Base-by-base conservation (phyloP, 441 rosid genomes). In the Melastoma candidum region DNA sequence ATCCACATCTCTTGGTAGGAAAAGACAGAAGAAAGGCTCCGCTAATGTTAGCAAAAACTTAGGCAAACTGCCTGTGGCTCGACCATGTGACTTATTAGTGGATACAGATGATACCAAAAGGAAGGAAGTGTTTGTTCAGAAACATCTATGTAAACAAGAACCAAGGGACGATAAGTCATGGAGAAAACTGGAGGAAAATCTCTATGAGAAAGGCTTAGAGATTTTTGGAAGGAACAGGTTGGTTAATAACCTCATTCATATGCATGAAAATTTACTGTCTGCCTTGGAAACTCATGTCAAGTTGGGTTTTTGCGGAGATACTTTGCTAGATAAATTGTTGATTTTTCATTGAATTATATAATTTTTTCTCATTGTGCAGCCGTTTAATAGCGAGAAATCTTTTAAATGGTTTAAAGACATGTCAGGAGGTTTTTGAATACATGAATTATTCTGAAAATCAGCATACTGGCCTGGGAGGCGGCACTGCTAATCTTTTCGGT, bases 151-250 rank as follows among this genome's bases (percentile, higher is more conserved):
- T 68, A 78, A 67, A 64, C 76, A 58, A 69, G 87, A 78, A 64
- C 36, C 56, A 49, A 60, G 65, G 68, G 82, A 67, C 67, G 74
- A 70, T 44, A 75, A 70, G 59, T 78, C 85, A 24, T 93, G 97
- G 97, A 84, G 83, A 73, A 72, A 87, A 60, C 68, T 89, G 61
- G 99, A 93, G 67, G 84, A 84, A 78, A 74, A 89, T 70, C 87
- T 93, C 53, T 85, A 78, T 64, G 90, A 84, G 67, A 89, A 93
- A 75, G 97, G 97, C 50, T 65, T 89, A 47, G 90, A 93, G 76
- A 89, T 93, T 63, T 93, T 86, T 77, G 99, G 97, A 54, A 76
- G 83, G 76, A 87, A 89, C 71, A 83, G 96, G 97, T 93, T 46
- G 54, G 87, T 73, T 25, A 13, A 56, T 49, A 24, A 47, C 24